Conservation (phyloP, 345 rosid genomes). For the Hypericum androsaemum region DNA sequence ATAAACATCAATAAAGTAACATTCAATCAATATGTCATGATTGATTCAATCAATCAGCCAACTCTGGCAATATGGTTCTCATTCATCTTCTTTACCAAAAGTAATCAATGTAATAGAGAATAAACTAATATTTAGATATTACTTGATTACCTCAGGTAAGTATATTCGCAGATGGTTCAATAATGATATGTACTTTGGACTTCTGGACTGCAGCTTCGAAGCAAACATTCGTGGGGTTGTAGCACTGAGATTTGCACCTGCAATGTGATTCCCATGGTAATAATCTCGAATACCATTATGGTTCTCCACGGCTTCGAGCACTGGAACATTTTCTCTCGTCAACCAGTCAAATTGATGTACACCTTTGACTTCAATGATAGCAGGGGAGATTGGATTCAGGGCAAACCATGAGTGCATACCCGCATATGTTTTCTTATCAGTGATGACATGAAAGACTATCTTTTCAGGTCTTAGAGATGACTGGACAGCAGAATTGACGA, state of each 20-base stretch:
- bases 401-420: constrained; percentile 99
- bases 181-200: constrained; percentile 97
- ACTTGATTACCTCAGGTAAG: constrained; percentile 76
- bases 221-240: constrained; percentile 88
- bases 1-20: too few relatives aligned
- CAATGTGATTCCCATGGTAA: constrained; percentile 93
- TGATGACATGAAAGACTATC: constrained; percentile 91
- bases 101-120: too few relatives aligned
- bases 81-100: too few relatives aligned
- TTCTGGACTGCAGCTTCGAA: constrained; percentile 92
- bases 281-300: constrained; percentile 75
- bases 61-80: too few relatives aligned
- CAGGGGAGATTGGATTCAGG: constrained; percentile 72
- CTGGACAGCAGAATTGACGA: constrained; percentile 77
- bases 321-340: constrained; percentile 98
- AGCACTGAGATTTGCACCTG: constrained; percentile 72
- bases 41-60: too few relatives aligned
- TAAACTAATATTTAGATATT: constrained; percentile 1
- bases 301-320: constrained; percentile 92
- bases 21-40: too few relatives aligned
- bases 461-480: constrained; percentile 81
- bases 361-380: constrained; percentile 90
- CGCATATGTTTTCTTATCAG: constrained; percentile 97
- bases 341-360: constrained; percentile 99
- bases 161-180: constrained; percentile 98